Evolutionary conservation across 2,329 filamentous ascomycete genomes (phyloP).

Genomic region (Diplodia scrobiculata): DNA sequence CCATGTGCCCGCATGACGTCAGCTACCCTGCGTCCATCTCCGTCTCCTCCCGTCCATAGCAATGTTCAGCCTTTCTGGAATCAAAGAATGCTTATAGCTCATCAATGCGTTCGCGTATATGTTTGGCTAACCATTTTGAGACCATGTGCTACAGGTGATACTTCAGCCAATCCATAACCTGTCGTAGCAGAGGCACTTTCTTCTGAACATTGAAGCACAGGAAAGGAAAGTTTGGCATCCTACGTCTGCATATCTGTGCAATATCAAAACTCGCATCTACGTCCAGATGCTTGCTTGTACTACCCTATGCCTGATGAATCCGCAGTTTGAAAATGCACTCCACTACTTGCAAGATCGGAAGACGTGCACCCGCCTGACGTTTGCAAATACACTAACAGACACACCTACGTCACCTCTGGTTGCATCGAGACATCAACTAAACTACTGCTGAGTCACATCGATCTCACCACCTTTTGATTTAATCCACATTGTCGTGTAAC

Average conservation of each 20-base stretch:
- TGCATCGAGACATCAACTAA: background rate
- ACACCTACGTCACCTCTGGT: conserved; percentile 3
- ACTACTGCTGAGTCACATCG: background rate
- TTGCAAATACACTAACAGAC: background rate
- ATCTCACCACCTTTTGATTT: background rate
- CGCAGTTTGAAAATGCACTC: background rate
- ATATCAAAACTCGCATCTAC: too few species aligned
- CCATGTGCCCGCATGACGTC: background rate
- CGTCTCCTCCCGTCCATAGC: too few species aligned
- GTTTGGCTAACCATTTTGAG: background rate
- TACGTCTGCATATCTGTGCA: too few species aligned
- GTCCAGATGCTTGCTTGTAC: background rate
- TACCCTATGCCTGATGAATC: background rate
- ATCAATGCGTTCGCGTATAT: background rate
- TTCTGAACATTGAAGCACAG: too few species aligned
- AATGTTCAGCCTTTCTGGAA: background rate
- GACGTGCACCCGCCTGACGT: background rate
- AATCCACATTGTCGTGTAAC: too few species aligned
- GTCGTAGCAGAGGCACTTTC: too few species aligned
- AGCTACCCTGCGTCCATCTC: background rate
- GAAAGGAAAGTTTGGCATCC: too few species aligned
- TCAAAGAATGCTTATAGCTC: background rate
- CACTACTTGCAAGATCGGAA: background rate
- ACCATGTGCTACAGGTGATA: background rate
- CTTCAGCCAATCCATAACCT: background rate